These are phyloP conservation scores for Phytophthora idaei DNA, from an alignment of 352 stramenopile species.

Conservation along the genomic window DNA sequence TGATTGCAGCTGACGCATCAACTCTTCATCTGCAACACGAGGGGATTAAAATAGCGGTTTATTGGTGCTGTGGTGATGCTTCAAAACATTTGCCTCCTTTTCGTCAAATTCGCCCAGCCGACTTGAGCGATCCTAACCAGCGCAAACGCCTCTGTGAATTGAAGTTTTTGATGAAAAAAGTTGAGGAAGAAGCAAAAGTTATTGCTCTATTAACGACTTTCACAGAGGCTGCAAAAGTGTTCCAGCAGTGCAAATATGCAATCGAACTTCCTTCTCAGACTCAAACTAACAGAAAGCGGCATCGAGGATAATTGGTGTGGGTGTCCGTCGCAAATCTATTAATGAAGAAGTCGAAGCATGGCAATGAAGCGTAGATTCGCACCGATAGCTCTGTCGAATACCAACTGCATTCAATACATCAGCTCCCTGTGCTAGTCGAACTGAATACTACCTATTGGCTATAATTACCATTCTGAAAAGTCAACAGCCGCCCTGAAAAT, in stretches of 20 bases:
- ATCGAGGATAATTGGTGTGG: not conserved
- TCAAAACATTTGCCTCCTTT: not conserved
- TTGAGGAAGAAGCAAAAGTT: not conserved
- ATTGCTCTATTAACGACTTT: slow-evolving; percentile 2
- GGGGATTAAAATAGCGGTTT: not conserved
- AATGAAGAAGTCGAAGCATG: not conserved
- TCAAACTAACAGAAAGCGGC: not conserved
- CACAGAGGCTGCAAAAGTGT: slow-evolving; percentile 8
- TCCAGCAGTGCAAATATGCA: slow-evolving; percentile 19
- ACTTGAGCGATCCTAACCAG: slow-evolving; percentile 20
- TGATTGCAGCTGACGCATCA: no score
- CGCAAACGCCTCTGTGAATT: slow-evolving; percentile 22
- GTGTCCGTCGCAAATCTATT: not conserved
- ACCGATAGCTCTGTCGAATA: not conserved
- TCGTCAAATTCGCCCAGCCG: not conserved
- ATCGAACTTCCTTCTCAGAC: not conserved
- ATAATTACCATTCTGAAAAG: not conserved
- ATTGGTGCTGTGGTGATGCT: slow-evolving; percentile 16
- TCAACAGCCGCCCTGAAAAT: not conserved
- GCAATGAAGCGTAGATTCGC: not conserved
- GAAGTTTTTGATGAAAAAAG: slow-evolving; percentile 21
- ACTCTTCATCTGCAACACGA: no score
- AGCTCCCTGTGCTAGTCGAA: not conserved
- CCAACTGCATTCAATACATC: not conserved
- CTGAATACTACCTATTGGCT: not conserved